These are phyloP conservation scores for Dalbergia oliveri DNA, from an alignment of 306 rosid species.

Conservation along the genomic window DNA sequence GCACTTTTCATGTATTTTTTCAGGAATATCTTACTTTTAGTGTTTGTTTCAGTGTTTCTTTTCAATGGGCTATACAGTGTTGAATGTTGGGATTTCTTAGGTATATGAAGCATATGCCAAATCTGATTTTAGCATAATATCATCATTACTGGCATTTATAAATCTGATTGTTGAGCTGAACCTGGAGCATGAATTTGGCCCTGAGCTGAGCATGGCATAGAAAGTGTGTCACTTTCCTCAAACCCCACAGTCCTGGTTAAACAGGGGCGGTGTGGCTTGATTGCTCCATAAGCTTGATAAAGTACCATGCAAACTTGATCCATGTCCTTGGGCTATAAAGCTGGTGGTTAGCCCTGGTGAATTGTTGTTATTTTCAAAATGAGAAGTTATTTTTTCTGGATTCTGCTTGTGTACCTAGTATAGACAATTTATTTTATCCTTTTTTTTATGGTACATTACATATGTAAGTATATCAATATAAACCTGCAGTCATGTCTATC, in stretches of 20 bases:
- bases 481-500: constrained; percentile 32
- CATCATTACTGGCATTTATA: not conserved
- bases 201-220: not conserved
- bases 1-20: not conserved
- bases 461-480: constrained; percentile 36
- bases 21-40: not conserved
- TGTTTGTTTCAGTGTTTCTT: not conserved
- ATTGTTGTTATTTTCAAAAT: constrained; percentile 18
- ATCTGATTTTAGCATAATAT: not conserved
- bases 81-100: constrained; percentile 19
- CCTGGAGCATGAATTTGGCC: constrained; percentile 16
- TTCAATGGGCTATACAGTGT: constrained; percentile 17
- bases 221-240: constrained; percentile 21
- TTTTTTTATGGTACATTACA: constrained; percentile 6
- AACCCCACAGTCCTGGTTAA: not conserved
- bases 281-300: not conserved
- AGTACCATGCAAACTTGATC: constrained; percentile 1
- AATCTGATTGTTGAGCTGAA: constrained; percentile 1
- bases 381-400: constrained; percentile 27
- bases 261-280: not conserved
- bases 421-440: constrained; percentile 3
- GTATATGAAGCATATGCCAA: not conserved
- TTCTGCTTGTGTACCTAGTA: not conserved
- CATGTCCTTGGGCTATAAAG: not conserved
- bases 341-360: constrained; percentile 24